Percentiles rank a stretch among this genome's conserved stretches.
Evolutionary conservation across 176 grass and related monocot genomes (phyloP).

Genomic region (Zizania latifolia): DNA sequence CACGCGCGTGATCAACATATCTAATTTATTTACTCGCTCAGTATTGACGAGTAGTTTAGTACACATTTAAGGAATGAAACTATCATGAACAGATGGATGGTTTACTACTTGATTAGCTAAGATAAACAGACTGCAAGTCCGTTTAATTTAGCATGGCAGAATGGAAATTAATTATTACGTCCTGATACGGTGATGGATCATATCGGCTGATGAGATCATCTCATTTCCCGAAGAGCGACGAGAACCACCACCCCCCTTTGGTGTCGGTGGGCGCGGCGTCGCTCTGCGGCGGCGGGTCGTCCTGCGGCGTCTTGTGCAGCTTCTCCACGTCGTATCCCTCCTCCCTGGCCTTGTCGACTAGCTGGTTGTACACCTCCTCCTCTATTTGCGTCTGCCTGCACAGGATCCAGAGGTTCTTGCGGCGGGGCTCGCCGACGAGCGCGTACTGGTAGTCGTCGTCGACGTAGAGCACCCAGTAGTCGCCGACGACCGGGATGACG

Average conservation of each 20-base stretch:
- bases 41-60: no score
- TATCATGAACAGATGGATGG: no score
- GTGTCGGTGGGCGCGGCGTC: slow-evolving; percentile 41
- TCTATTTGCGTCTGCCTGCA: slow-evolving; percentile 55
- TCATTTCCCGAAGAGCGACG: slow-evolving; percentile 72
- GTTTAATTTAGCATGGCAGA: no score
- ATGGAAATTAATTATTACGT: no score
- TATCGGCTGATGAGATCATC: background rate
- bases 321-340: slow-evolving; percentile 50
- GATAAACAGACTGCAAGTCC: no score
- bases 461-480: slow-evolving; percentile 90
- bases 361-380: slow-evolving; percentile 60
- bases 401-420: slow-evolving; percentile 57
- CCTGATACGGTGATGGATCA: no score
- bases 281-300: slow-evolving; percentile 51
- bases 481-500: slow-evolving; percentile 72
- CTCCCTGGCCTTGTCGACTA: slow-evolving; percentile 48
- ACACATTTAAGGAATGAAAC: no score
- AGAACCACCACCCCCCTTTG: slow-evolving; percentile 63
- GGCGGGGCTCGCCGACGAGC: slow-evolving; percentile 64
- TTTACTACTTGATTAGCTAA: no score
- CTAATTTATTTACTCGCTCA: no score
- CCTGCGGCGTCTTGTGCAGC: slow-evolving; percentile 53
- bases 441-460: slow-evolving; percentile 68
- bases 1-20: no score